Evolutionary conservation across 23 red algal genomes (phyloP), one percentile per base, ranked within the genome.

Genomic region (Gracilaria gracilis): DNA sequence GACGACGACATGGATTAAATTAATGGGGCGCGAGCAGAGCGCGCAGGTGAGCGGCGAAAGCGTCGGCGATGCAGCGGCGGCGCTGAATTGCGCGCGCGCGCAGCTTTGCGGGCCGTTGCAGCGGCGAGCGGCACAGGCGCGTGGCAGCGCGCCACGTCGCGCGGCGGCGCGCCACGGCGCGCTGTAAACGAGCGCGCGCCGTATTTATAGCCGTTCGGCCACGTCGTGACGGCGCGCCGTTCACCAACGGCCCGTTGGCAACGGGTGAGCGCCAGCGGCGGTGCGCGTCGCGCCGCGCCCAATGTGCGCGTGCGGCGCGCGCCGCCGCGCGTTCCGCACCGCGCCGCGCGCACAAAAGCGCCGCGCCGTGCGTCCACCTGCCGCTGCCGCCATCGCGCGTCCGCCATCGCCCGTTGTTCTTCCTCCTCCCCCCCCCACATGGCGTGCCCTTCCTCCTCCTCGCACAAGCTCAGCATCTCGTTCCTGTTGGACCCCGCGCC

Each of bases 171-270:
- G 66, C 66, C 66, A 17, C 5, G 12, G 66, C 66, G 66, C 66
- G 66, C 28, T 71, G 31, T 59, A 59, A 59, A n/a, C 55, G 54
- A 51, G 48, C 48, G 54, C 54, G 54, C 23, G 61, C 24, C 61
- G 61, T 65, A 65, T 65, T 65, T 65, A 65, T 65, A 65, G 61
- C 61, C 61, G 61, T 65, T 65, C 54, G 61, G 61, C 61, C 61
- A 65, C 61, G 61, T 65, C 61, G 57, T n/a, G 49, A 9, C 11
- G 11, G 49, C 49, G 49, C 49, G 49, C 49, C 49, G 49, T 16
- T 9, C 49, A 25, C 9, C n/a, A n/a, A n/a, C n/a, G n/a, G n/a
- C n/a, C n/a, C n/a, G n/a, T 33, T 67, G 11, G n/a, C 61, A 71
- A 7, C 66, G 66, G 28, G 66, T 31, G 11, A 4, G n/a, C 66